phyloP scores from a whole-genome alignment of 306 rosid species.

The Castanea mollissima region DNA sequence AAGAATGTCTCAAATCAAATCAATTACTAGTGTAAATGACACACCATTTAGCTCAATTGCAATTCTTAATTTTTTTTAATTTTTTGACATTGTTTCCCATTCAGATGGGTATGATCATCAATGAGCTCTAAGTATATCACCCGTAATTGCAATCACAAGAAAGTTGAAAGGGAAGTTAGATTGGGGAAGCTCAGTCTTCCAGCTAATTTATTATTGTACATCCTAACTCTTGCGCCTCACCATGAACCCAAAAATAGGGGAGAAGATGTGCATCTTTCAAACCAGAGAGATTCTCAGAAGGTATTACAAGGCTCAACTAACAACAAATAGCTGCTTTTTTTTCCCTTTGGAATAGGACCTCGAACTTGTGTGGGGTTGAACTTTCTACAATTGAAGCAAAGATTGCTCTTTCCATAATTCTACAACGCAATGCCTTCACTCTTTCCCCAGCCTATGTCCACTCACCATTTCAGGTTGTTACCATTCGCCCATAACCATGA shows the following conservation, averaged over 20 bases:
- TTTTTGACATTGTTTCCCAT: background rate
- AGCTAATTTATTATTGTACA: background rate
- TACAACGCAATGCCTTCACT: conserved; percentile 21
- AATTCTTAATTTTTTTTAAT: too few species aligned
- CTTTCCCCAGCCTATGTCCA: conserved; percentile 24
- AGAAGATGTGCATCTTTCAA: conserved; percentile 20
- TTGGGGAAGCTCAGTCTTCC: conserved; percentile 18
- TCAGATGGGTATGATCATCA: conserved; percentile 31
- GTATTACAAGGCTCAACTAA: conserved; percentile 17
- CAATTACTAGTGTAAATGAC: background rate
- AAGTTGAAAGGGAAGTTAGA: conserved; percentile 13
- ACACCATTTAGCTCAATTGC: too few species aligned
- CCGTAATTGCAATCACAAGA: background rate
- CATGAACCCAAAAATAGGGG: conserved; percentile 32
- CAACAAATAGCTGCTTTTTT: conserved; percentile 16
- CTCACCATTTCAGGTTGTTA: conserved; percentile 17
- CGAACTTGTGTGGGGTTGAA: conserved; percentile 23
- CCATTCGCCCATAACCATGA: conserved; percentile 20
- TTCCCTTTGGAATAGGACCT: conserved; percentile 25
- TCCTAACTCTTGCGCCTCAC: conserved; percentile 7
- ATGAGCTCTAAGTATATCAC: conserved; percentile 31
- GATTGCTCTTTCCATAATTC: conserved; percentile 24
- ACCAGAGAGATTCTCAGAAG: conserved; percentile 29
- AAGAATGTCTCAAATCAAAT: background rate
- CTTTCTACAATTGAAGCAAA: conserved; percentile 16